Base-by-base conservation (phyloP, 352 stramenopile genomes). In the Phytophthora pluvialis region DNA sequence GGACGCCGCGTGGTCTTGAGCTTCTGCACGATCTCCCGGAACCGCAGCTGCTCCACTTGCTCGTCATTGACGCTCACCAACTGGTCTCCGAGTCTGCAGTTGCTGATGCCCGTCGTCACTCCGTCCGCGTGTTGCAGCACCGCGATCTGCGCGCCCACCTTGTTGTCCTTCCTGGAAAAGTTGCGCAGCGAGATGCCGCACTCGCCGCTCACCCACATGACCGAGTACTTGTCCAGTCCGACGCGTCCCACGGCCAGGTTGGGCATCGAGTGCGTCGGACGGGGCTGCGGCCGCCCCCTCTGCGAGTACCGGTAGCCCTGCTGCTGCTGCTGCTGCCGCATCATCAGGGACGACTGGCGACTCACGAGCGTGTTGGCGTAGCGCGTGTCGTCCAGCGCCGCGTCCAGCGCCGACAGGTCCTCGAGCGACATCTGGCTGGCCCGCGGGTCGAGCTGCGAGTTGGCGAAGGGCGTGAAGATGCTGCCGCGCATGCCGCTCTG, bases 161-260 rank as follows among this genome's bases (percentile, higher is more conserved):
- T 90, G 67, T 83, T 81, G 40, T 79, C 67, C 28, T 68, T 74
- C 25, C 46, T 49, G 3, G 84, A 89, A 59, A 92, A 93, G 57
- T 93, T 93, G 61, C 84, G 86, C 35, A 95, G 64, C 46, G 86
- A 93, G 68, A 95, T 95, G 47, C 86, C 86, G 50, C 86, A 91
- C 64, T 95, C 86, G 38, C 86, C 86, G 48, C 80, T 90, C 8
- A 90, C 80, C 84, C 84, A 95, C 62, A 89, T 90, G 48, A 93
- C 86, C 13, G 80, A 80, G 58, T 93, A 95, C 44, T 83, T 57
- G 70, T 53, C 40, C 10, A 18, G 45, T 13, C 10, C 58, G 11
- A 60, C 46, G 10, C 46, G 45, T 8, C 53, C 39, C 32, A 50
- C 52, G 2, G 60, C 29, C 15, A 49, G 42, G 9, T 61, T 35